Percentiles rank a stretch among this genome's conserved stretches.
Conservation (phyloP, 139 green algal genomes). For the Ettlia oleoabundans region DNA sequence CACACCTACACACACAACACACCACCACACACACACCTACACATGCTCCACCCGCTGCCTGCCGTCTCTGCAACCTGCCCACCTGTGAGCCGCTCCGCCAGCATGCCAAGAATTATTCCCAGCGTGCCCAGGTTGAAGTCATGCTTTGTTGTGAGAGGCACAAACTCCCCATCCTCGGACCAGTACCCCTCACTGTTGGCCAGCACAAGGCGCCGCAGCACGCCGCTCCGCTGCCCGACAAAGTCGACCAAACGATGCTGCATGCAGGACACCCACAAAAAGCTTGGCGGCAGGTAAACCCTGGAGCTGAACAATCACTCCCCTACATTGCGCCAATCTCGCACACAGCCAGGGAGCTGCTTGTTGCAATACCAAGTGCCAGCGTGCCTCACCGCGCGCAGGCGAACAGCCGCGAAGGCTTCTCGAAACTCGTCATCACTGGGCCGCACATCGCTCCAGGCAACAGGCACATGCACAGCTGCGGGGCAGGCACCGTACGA, state of each 20-base stretch:
- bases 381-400: no score
- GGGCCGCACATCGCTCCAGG: conserved; percentile 61
- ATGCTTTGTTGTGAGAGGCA: conserved; percentile 57
- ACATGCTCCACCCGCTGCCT: no score
- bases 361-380: no score
- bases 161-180: conserved; percentile 61
- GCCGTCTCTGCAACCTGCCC: background rate
- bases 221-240: conserved; percentile 32
- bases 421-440: conserved; percentile 53
- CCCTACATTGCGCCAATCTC: no score
- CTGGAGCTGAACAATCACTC: no score
- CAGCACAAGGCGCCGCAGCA: conserved; percentile 50
- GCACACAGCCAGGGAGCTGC: no score
- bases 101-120: conserved; percentile 54
- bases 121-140: conserved; percentile 60
- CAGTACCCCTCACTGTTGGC: conserved; percentile 63
- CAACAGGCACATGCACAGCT: conserved; percentile 63
- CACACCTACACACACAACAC: no score
- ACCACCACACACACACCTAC: no score
- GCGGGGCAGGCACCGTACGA: background rate
- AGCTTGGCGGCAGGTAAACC: no score
- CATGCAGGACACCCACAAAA: no score
- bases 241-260: conserved; percentile 62
- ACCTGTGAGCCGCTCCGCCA: conserved; percentile 55
- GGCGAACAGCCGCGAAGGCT: conserved; percentile 28